Evolutionary conservation across 768 basidiomycete genomes (phyloP).

Genomic region (Fomitopsis pulvina): DNA sequence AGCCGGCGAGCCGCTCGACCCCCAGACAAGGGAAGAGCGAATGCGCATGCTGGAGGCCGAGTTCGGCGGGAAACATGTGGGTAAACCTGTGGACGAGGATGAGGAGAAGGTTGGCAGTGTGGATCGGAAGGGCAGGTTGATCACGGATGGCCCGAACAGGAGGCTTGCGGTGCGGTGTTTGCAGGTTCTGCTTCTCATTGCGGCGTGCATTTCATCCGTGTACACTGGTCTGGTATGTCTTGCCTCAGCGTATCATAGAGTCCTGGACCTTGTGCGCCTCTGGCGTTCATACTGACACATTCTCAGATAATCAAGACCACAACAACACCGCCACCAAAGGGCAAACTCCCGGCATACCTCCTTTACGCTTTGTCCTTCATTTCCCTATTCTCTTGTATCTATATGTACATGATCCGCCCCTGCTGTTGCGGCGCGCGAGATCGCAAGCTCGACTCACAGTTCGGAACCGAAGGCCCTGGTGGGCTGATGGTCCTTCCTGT

Average conservation of each 20-base stretch:
- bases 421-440: slow-evolving; percentile 41
- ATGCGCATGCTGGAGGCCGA: slow-evolving; percentile 67
- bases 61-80: slow-evolving; percentile 37
- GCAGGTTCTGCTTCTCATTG: slow-evolving; percentile 44
- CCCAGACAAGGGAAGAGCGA: slow-evolving; percentile 57
- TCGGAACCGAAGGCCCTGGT: slow-evolving; percentile 14
- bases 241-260: neutral
- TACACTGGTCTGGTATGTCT: slow-evolving; percentile 56
- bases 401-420: slow-evolving; percentile 51
- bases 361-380: slow-evolving; percentile 53
- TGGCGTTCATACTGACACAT: neutral
- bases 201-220: slow-evolving; percentile 47
- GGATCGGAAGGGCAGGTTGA: slow-evolving; percentile 47
- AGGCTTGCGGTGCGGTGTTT: slow-evolving; percentile 41
- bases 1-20: slow-evolving; percentile 35
- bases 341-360: slow-evolving; percentile 45
- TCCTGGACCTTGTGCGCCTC: neutral
- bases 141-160: slow-evolving; percentile 59
- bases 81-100: slow-evolving; percentile 34
- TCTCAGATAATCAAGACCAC: slow-evolving; percentile 48
- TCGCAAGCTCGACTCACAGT: slow-evolving; percentile 16
- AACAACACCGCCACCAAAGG: slow-evolving; percentile 46
- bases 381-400: slow-evolving; percentile 44
- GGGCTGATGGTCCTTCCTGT: slow-evolving; percentile 64
- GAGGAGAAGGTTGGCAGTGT: slow-evolving; percentile 53